These are phyloP conservation scores for Leishmania tarentolae DNA, from an alignment of 208 protist species.

Conservation along the genomic window DNA sequence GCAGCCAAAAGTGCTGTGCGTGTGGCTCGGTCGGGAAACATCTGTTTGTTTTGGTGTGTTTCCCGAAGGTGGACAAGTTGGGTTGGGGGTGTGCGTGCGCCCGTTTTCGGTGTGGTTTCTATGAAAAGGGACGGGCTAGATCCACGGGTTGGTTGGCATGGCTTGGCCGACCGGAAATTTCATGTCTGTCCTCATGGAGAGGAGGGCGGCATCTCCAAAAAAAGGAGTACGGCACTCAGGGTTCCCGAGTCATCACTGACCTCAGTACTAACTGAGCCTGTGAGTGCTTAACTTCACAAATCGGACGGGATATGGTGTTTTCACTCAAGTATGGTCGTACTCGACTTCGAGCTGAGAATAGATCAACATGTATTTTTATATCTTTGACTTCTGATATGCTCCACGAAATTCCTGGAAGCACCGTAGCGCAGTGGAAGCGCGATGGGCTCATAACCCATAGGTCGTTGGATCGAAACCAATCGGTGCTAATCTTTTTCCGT, in stretches of 20 bases:
- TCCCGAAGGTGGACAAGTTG: no score
- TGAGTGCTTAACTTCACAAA: neutral
- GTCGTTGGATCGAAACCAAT: conserved; percentile 95
- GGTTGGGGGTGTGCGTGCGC: no score
- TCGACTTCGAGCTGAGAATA: fast-evolving
- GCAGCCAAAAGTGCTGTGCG: no score
- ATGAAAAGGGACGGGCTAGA: neutral
- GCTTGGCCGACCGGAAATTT: no score
- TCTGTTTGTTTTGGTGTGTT: no score
- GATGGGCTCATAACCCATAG: conserved; percentile 95
- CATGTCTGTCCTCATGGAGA: no score
- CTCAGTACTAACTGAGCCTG: neutral
- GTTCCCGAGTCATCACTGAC: neutral
- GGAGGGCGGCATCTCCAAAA: no score
- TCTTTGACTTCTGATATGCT: neutral
- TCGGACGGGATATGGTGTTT: neutral
- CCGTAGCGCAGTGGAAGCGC: conserved; percentile 94
- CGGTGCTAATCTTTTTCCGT: conserved; percentile 85
- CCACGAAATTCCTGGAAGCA: conserved; percentile 39
- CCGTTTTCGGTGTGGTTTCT: neutral
- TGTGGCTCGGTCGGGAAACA: no score
- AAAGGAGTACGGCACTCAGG: neutral
- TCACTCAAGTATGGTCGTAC: neutral
- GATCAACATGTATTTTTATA: no score
- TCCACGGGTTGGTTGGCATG: no score